Conservation (phyloP, 192 early-diverging fungal genomes). For the Globomyces pollinis-pini region DNA sequence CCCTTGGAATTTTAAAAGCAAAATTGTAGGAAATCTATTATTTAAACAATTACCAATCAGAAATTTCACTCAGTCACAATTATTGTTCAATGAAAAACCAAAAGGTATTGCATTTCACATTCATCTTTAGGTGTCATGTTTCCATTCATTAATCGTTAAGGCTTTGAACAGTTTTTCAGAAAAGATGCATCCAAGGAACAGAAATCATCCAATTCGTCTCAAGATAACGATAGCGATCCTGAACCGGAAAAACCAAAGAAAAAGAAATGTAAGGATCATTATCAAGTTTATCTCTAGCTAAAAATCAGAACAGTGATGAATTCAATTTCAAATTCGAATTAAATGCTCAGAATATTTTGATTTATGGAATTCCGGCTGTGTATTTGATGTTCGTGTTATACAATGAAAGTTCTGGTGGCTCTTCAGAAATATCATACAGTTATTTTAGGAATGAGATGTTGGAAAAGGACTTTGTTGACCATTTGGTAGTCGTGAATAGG, state of each 20-base stretch:
- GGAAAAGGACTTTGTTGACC: constrained; percentile 87
- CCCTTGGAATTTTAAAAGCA: no score
- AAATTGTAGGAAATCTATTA: no score
- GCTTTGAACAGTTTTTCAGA: constrained; percentile 7
- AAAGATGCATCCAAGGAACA: neutral
- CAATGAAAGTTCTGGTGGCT: neutral
- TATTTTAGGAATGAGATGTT: constrained; percentile 84
- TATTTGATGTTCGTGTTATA: constrained; percentile 27
- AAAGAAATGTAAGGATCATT: no score
- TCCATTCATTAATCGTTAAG: no score
- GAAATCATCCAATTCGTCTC: neutral
- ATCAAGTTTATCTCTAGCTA: no score
- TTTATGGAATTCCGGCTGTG: constrained; percentile 21
- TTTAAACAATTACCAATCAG: no score
- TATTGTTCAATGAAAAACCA: neutral
- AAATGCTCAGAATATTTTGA: constrained; percentile 23
- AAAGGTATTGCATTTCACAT: no score
- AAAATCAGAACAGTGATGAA: constrained; percentile 9
- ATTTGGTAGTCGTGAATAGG: constrained; percentile 81
- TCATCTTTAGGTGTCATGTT: no score
- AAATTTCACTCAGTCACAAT: neutral
- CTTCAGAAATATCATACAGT: constrained; percentile 78
- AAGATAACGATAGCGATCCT: constrained; percentile 17
- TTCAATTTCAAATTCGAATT: constrained; percentile 20
- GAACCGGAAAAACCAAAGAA: constrained; percentile 6